A percentile compares a stretch with the other conserved stretches of the same genome.
Evolutionary conservation across 139 green algal species (phyloP).

Genomic region (Chlorella sp.): DNA sequence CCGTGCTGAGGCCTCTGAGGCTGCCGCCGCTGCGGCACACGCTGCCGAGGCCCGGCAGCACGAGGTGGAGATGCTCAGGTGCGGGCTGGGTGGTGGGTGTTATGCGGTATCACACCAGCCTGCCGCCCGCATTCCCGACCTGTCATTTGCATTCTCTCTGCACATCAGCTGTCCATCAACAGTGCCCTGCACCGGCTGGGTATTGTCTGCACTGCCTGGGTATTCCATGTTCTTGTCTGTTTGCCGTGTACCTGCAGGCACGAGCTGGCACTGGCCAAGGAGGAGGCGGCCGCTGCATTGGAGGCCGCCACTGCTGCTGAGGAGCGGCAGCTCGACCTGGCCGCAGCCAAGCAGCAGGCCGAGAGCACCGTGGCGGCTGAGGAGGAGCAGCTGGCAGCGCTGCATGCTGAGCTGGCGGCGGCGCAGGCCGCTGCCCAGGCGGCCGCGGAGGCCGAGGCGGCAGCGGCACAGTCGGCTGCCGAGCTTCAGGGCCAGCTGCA

Average conservation of each 20-base stretch:
- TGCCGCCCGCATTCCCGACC: no score
- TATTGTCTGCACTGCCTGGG: no score
- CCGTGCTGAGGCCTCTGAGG: background rate
- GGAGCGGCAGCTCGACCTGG: background rate
- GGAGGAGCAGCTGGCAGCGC: background rate
- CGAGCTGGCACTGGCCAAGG: background rate
- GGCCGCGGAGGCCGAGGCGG: background rate
- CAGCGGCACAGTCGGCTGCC: background rate
- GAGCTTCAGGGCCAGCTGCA: no score
- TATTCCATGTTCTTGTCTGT: no score
- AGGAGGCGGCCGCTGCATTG: background rate
- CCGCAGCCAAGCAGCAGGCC: background rate
- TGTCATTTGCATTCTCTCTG: no score
- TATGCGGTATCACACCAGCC: no score
- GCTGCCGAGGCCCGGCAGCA: background rate
- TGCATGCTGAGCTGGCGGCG: slow-evolving; percentile 2
- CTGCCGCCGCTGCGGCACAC: slow-evolving; percentile 1
- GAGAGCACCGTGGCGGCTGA: background rate
- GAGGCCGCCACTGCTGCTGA: slow-evolving; percentile 4
- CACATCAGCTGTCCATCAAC: no score
- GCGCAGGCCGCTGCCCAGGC: background rate
- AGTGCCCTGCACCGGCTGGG: no score
- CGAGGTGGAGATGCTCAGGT: slow-evolving; percentile 8
- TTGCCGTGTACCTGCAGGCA: background rate
- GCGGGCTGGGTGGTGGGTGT: no score